Evolutionary conservation across 2,329 filamentous ascomycete species (phyloP), one percentile per base, ranked within the genome.

Genomic region (Talaromyces sp.): DNA sequence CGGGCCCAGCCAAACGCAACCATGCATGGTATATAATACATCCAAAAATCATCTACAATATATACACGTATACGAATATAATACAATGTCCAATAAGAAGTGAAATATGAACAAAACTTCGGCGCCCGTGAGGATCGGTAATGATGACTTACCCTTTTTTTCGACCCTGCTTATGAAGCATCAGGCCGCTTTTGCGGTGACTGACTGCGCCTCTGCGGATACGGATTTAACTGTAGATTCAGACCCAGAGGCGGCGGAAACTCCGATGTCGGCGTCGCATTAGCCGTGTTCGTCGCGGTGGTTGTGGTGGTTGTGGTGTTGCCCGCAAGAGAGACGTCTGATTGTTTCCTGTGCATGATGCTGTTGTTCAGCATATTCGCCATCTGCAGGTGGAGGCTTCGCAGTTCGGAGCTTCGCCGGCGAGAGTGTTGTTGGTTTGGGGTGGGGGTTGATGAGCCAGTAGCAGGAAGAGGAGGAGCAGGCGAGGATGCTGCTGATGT

Each of bases 401-500:
- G 61, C 50, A 63, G 14, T 57, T 63, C 61, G 6, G 61, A 63
- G 61, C 61, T 63, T 45, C 61, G 61, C 39, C 61, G 61, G 19
- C 61, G 61, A 11, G 61, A 11, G n/a, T 47, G 39, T 63, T 57
- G 56, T 31, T 27, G 56, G 11, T 59, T 59, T 9, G n/a, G 8
- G 11, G 24, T 13, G 2, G 27, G 8, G 11, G 37, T 13, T 11
- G 43, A 11, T 4, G 47, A 50, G 22, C 10, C 0, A 1, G 56
- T 31, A 7, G 27, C 22, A 1, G 14, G 22, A 1, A 8, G 22
- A 14, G 50, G n/a, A 27, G 52, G 24, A 14, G 35, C 37, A n/a
- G 61, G 39, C 7, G 52, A 31, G 24, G 61, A 63, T 27, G 60
- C 22, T 3, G 57, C 41, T 33, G 61, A 54, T 37, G 59, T 27